phyloP scores from a whole-genome alignment of 768 basidiomycete species.

The Pulveroboletus sp. region DNA sequence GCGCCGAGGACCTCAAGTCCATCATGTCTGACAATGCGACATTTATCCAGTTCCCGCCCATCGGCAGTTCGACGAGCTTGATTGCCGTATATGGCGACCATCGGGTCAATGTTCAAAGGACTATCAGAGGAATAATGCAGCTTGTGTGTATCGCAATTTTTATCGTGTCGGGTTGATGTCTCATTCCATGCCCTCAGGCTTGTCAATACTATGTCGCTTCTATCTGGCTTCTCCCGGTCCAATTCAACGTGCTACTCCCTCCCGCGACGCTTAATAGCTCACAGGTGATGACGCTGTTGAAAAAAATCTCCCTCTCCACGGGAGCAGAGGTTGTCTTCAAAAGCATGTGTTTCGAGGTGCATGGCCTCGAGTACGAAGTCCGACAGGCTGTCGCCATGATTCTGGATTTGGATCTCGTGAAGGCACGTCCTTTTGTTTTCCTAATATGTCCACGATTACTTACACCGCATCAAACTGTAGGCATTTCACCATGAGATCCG shows the following conservation, averaged over 20 bases:
- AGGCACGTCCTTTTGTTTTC: slow-evolving; percentile 46
- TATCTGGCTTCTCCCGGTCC: slow-evolving; percentile 91
- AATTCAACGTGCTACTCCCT: slow-evolving; percentile 88
- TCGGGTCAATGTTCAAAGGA: slow-evolving; percentile 89
- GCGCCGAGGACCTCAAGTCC: slow-evolving; percentile 85
- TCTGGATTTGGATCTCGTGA: slow-evolving; percentile 86
- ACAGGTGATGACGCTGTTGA: slow-evolving; percentile 79
- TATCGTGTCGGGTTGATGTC: slow-evolving; percentile 19
- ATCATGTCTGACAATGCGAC: slow-evolving; percentile 97
- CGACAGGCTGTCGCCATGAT: slow-evolving; percentile 81
- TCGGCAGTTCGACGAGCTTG: slow-evolving; percentile 89
- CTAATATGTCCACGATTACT: neutral
- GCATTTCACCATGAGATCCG: slow-evolving; percentile 95
- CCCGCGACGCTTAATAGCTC: slow-evolving; percentile 75
- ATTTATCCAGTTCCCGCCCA: slow-evolving; percentile 88
- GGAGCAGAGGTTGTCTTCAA: slow-evolving; percentile 97
- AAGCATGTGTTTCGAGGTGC: slow-evolving; percentile 96
- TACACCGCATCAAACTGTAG: slow-evolving; percentile 35
- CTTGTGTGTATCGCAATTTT: slow-evolving; percentile 56
- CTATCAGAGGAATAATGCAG: slow-evolving; percentile 91
- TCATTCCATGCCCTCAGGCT: slow-evolving; percentile 48
- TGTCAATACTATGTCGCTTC: slow-evolving; percentile 96
- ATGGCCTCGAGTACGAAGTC: slow-evolving; percentile 90
- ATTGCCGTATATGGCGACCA: slow-evolving; percentile 94
- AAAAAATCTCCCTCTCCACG: slow-evolving; percentile 80